phyloP scores from a whole-genome alignment of 169 alveolate genomes.

The Plasmodium coatneyi region DNA sequence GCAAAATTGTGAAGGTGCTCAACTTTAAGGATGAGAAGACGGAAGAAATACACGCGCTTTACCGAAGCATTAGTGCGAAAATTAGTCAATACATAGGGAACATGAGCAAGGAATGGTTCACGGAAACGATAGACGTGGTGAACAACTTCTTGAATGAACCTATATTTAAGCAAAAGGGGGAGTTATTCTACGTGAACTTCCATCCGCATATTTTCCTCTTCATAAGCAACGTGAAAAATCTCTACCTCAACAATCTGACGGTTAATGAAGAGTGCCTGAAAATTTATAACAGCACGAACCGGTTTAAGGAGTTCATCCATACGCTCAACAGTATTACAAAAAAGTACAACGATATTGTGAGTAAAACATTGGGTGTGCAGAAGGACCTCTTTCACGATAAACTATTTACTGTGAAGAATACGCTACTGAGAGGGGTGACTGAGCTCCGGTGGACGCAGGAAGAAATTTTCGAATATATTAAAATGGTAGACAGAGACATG shows the following conservation, averaged over 20 bases:
- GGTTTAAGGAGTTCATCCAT: constrained; percentile 49
- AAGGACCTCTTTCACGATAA: constrained; percentile 56
- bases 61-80: constrained; percentile 25
- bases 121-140: constrained; percentile 55
- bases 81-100: constrained; percentile 52
- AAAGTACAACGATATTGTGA: constrained; percentile 24
- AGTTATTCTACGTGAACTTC: constrained; percentile 52
- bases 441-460: constrained; percentile 65
- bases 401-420: not conserved
- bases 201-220: constrained; percentile 69
- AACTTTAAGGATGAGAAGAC: constrained; percentile 45
- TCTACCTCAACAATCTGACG: constrained; percentile 40
- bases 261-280: constrained; percentile 56
- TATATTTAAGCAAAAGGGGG: constrained; percentile 35
- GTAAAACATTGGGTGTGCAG: constrained; percentile 50
- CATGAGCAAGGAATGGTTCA: constrained; percentile 68
- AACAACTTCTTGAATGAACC: constrained; percentile 54
- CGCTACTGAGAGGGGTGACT: constrained; percentile 22
- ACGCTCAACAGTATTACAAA: constrained; percentile 35
- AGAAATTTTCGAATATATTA: constrained; percentile 30
- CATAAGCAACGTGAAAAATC: constrained; percentile 42
- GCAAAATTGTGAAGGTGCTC: constrained; percentile 35
- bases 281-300: constrained; percentile 46
- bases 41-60: constrained; percentile 33
- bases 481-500: constrained; percentile 66